Evolutionary conservation across 2,329 filamentous ascomycete species (phyloP), one percentile per base, ranked within the genome.

Genomic region (Aspergillus quadrilineatus): DNA sequence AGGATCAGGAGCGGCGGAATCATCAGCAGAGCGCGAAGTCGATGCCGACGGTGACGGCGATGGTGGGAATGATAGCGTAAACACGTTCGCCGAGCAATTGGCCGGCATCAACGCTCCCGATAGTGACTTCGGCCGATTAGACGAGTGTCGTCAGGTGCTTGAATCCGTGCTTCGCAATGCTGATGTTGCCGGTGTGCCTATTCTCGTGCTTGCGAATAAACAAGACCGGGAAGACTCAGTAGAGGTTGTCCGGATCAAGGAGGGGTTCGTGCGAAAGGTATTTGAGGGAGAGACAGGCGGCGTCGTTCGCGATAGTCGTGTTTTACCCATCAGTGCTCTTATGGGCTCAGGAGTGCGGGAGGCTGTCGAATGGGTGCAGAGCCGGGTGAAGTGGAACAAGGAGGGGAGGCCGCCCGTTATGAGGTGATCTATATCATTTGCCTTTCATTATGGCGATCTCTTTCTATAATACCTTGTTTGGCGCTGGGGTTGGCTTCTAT

Each of bases 181-280:
- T 42, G 92, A 96, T 69, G 90, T 93, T 2, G 90, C 92, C 66
- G 93, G 94, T 10, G 92, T 99, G 60, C 94, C 94, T 22, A 81
- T 99, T 54, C 77, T 99, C 55, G 90, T 99, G 48, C 78, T 99
- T 63, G 94, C 94, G 59, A 99, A 99, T 73, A 99, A 99, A 77
- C 94, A 99, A 77, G 94, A 99, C 73, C 80, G 93, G 1, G 94
- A 99, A 75, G 94, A 97, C 75, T 97, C 93, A 65, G 90, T 97
- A 51, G 94, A 99, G 80, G 94, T 97, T 2, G 93, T 97, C 58
- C 82, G 92, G 63, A 97, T 99, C 71, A 99, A 99, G 77, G 94
- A 99, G 74, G 94, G 93, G 0, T 80, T 97, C 53, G 92, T 99
- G 50, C 89, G 96, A 76, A 92, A 89, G 77, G 92, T 99, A 22